Conservation (phyloP, 805 yeast genomes). For the Candida loeiensis region DNA sequence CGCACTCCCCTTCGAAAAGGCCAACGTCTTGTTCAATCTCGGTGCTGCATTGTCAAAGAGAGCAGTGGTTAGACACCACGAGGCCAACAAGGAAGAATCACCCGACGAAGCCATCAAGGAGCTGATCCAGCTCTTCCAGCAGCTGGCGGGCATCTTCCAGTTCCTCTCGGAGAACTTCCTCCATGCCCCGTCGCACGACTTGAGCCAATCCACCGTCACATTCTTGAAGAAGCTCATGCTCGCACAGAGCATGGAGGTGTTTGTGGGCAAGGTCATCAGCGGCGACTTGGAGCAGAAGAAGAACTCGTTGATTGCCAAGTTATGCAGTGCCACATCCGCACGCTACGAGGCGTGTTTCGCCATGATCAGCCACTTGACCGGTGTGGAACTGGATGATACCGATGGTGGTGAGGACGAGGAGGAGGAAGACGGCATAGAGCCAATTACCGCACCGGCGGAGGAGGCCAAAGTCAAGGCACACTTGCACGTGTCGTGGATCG, state of each 20-base stretch:
- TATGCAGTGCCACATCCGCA: constrained; percentile 60
- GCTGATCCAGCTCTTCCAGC: constrained; percentile 61
- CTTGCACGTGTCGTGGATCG: constrained; percentile 47
- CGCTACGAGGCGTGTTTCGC: constrained; percentile 50
- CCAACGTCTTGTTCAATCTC: constrained; percentile 74
- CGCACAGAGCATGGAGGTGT: constrained; percentile 88
- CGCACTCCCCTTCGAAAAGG: constrained; percentile 87
- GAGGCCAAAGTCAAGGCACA: constrained; percentile 20
- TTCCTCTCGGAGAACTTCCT: constrained; percentile 76
- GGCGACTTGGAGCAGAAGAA: constrained; percentile 50
- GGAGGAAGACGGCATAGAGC: constrained; percentile 19
- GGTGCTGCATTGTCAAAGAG: constrained; percentile 59
- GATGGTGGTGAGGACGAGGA: constrained; percentile 22
- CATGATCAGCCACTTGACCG: constrained; percentile 29
- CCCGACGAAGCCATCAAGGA: constrained; percentile 46
- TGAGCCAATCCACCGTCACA: constrained; percentile 62
- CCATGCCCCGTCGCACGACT: constrained; percentile 83
- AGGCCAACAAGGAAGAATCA: constrained; percentile 20
- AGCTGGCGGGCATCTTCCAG: constrained; percentile 73
- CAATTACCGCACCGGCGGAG: constrained; percentile 9
- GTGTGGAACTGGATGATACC: constrained; percentile 12
- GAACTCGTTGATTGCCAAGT: constrained; percentile 68
- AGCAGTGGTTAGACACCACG: constrained; percentile 35
- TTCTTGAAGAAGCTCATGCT: constrained; percentile 64
- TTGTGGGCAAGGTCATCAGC: constrained; percentile 57